Percentiles rank a stretch among this genome's conserved stretches.
Conservation (phyloP, 257 asterid genomes). For the Solanum microdontum region DNA sequence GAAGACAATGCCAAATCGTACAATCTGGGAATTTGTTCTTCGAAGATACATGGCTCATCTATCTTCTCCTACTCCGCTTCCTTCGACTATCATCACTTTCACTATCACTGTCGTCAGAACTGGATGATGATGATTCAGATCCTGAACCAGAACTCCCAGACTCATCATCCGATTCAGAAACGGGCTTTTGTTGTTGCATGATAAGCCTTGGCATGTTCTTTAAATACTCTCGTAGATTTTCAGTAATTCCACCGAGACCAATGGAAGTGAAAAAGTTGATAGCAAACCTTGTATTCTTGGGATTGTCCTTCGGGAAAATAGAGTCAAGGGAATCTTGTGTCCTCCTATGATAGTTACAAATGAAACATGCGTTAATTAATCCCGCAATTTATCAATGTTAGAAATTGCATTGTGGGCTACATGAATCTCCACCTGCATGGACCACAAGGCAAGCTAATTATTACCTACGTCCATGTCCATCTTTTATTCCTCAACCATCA, state of each 20-base stretch:
- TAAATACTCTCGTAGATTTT: conserved; percentile 64
- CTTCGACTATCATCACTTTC: conserved; percentile 6
- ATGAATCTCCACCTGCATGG: neutral
- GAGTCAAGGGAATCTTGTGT: conserved; percentile 54
- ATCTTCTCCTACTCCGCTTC: conserved; percentile 22
- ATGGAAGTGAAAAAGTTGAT: conserved; percentile 89
- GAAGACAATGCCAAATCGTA: neutral
- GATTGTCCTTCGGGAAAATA: conserved; percentile 74
- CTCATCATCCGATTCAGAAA: conserved; percentile 39
- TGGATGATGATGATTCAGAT: conserved; percentile 24
- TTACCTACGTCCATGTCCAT: neutral
- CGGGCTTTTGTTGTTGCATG: conserved; percentile 76
- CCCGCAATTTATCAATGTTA: neutral
- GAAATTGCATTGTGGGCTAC: neutral
- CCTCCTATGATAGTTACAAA: neutral
- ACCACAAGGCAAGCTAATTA: neutral
- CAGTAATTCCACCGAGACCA: conserved; percentile 87
- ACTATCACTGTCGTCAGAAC: conserved; percentile 28
- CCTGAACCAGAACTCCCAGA: conserved; percentile 39
- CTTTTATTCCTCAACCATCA: neutral
- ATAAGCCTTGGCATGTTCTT: conserved; percentile 90
- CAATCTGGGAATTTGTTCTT: neutral
- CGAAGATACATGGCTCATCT: neutral
- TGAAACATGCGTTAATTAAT: neutral
- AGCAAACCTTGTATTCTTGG: conserved; percentile 70